These are phyloP conservation scores for Acephala macrosclerotiorum DNA, from an alignment of 2,329 filamentous ascomycete genomes.

Conservation along the genomic window DNA sequence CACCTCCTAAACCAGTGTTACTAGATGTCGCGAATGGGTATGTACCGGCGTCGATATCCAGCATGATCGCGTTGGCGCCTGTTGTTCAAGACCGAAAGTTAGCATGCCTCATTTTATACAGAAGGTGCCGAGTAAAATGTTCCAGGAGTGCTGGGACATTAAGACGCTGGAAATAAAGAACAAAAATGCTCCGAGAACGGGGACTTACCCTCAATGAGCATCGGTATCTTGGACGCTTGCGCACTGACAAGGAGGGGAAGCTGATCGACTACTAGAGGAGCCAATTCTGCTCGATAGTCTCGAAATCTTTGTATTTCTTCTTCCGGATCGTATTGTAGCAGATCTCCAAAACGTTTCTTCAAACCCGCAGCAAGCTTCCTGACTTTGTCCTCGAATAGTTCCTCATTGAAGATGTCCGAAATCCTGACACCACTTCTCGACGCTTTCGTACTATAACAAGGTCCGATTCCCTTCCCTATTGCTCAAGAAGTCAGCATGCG, in stretches of 20 bases:
- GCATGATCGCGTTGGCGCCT: conserved; percentile 46
- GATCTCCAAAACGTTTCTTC: conserved; percentile 72
- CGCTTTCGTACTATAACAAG: conserved; percentile 67
- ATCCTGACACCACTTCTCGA: conserved; percentile 71
- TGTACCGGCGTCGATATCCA: conserved; percentile 61
- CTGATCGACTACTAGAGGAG: conserved; percentile 67
- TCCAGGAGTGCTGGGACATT: too few species aligned
- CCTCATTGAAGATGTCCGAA: conserved; percentile 71
- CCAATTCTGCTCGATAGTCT: conserved; percentile 62
- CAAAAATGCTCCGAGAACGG: conserved; percentile 55
- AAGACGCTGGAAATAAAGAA: neutral
- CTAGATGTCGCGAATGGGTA: conserved; percentile 55
- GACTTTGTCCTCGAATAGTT: conserved; percentile 71
- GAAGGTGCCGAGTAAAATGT: neutral
- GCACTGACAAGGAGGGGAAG: conserved; percentile 68
- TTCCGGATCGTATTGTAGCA: conserved; percentile 71
- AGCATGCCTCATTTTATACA: neutral
- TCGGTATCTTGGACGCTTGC: conserved; percentile 63
- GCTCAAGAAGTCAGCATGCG: too few species aligned
- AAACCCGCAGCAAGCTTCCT: conserved; percentile 67
- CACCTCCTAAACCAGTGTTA: too few species aligned
- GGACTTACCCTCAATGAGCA: conserved; percentile 74
- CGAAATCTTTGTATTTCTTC: conserved; percentile 68
- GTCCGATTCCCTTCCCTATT: too few species aligned
- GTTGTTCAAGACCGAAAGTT: neutral